Evolutionary conservation across 2,329 filamentous ascomycete genomes (phyloP).

Genomic region (Penicillium sp.): DNA sequence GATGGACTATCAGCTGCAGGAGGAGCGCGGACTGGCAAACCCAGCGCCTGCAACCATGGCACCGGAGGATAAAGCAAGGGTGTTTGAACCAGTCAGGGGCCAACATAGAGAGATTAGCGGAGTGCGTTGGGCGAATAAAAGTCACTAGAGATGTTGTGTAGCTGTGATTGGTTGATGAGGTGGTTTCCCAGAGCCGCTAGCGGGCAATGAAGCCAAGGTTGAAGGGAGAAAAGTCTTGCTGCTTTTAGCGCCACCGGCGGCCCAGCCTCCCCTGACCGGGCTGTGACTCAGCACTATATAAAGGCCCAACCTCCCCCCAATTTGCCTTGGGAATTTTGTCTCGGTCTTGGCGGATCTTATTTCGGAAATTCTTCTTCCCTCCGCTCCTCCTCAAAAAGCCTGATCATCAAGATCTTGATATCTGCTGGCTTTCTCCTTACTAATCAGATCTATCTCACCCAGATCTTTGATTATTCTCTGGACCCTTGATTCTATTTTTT

Average conservation of each 20-base stretch:
- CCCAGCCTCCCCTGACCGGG: constrained; percentile 37
- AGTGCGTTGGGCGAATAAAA: constrained; percentile 1
- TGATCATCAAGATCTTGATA: constrained; percentile 4
- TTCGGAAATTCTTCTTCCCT: constrained; percentile 35
- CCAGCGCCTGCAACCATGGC: constrained; percentile 29
- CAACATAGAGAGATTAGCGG: neutral
- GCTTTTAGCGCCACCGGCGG: constrained; percentile 37
- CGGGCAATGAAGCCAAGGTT: constrained; percentile 24
- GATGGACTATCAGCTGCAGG: constrained; percentile 27
- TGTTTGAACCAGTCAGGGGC: constrained; percentile 18
- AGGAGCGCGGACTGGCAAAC: constrained; percentile 26
- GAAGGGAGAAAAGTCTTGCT: constrained; percentile 27
- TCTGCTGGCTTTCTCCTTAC: constrained; percentile 21
- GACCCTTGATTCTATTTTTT: constrained; percentile 4
- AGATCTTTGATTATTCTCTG: constrained; percentile 7
- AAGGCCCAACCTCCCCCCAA: constrained; percentile 38
- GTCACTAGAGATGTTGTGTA: no score
- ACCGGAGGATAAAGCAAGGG: constrained; percentile 27
- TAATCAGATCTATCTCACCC: constrained; percentile 13
- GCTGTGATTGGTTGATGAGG: constrained; percentile 1
- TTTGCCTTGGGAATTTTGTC: constrained; percentile 29
- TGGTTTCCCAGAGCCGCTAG: constrained; percentile 24
- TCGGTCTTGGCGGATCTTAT: constrained; percentile 37
- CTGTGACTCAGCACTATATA: constrained; percentile 41
- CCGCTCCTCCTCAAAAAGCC: constrained; percentile 16